These are phyloP conservation scores for Aspergillus pseudotamarii DNA, from an alignment of 2,329 filamentous ascomycete species.

Conservation along the genomic window DNA sequence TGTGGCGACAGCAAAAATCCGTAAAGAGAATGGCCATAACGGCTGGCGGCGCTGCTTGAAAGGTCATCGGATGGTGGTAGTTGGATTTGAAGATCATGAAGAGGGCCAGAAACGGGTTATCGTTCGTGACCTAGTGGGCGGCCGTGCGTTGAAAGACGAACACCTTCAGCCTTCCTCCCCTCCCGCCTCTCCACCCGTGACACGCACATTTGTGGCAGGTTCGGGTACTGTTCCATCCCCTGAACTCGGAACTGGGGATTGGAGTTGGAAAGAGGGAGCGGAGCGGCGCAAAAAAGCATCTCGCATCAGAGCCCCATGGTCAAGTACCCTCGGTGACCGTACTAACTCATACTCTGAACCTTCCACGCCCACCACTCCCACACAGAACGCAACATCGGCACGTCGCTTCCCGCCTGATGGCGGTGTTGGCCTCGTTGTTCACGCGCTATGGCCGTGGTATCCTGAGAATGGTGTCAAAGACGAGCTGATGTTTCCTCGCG, in stretches of 20 bases:
- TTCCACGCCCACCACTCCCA: conserved; percentile 62
- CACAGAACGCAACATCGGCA: conserved; percentile 9
- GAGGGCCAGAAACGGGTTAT: conserved; percentile 70
- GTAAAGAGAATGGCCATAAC: conserved; percentile 71
- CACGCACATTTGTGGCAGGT: not conserved
- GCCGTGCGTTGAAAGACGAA: conserved; percentile 67
- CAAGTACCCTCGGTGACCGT: conserved; percentile 11
- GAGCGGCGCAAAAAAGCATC: conserved; percentile 43
- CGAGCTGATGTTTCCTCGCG: conserved; percentile 81
- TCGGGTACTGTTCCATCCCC: conserved; percentile 27
- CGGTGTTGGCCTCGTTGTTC: conserved; percentile 65
- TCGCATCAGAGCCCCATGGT: conserved; percentile 28
- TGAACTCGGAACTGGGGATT: conserved; percentile 36
- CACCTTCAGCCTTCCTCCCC: conserved; percentile 39
- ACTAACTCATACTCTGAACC: conserved; percentile 10
- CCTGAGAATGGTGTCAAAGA: conserved; percentile 61
- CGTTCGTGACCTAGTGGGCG: conserved; percentile 75
- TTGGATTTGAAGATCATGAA: conserved; percentile 72
- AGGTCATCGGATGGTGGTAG: conserved; percentile 81
- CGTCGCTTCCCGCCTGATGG: conserved; percentile 72
- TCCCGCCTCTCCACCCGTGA: conserved; percentile 8
- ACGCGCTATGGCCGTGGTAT: conserved; percentile 78
- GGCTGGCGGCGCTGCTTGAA: conserved; percentile 83
- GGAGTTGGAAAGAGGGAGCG: conserved; percentile 47
- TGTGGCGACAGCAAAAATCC: conserved; percentile 65